Percentiles rank a stretch among this genome's conserved stretches.
phyloP scores from a whole-genome alignment of 495 filamentous ascomycete genomes.

The Penicillium psychrofluorescens region DNA sequence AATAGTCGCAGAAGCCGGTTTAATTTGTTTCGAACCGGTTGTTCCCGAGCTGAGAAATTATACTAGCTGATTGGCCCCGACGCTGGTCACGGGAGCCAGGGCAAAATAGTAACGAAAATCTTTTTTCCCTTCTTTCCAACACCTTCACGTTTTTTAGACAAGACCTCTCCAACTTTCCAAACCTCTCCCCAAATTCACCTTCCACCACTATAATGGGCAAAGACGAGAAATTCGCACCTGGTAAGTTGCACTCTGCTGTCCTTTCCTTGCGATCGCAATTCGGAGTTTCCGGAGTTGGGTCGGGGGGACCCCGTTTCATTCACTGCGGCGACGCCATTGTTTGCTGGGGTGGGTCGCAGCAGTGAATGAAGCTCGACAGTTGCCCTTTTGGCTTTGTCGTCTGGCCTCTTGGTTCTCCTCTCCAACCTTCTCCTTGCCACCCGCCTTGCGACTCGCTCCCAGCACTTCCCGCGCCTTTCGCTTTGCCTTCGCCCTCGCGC shows the following conservation, averaged over 20 bases:
- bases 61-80: too few relatives aligned
- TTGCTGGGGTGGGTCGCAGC: background rate
- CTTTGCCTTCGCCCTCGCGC: background rate
- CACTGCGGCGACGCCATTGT: background rate
- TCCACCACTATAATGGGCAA: constrained; percentile 39
- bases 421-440: background rate
- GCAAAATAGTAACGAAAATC: too few relatives aligned
- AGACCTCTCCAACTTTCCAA: background rate
- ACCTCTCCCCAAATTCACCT: constrained; percentile 25
- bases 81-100: too few relatives aligned
- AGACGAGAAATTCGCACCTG: constrained; percentile 35
- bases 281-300: background rate
- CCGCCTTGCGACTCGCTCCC: background rate
- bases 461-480: background rate
- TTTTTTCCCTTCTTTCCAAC: too few relatives aligned
- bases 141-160: too few relatives aligned
- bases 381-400: background rate
- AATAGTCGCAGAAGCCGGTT: too few relatives aligned
- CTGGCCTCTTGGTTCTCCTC: background rate
- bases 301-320: background rate
- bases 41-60: too few relatives aligned
- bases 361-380: background rate
- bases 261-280: constrained; percentile 6
- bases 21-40: too few relatives aligned
- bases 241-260: constrained; percentile 21